These are phyloP conservation scores for Torulaspora pretoriensis DNA, from an alignment of 1,139 yeast species.

Conservation along the genomic window DNA sequence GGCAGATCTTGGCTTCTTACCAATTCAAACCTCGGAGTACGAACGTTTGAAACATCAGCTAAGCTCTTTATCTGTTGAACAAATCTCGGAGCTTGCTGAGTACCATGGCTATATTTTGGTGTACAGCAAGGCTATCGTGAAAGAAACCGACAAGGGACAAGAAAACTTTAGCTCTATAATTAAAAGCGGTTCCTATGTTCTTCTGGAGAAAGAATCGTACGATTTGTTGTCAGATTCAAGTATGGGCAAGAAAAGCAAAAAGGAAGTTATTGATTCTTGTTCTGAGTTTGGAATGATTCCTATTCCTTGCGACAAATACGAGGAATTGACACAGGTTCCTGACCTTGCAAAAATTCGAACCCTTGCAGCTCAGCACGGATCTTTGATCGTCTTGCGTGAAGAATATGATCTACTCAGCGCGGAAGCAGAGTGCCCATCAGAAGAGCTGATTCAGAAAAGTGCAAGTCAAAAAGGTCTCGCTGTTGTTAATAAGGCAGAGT, in stretches of 20 bases:
- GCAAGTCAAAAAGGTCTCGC: slow-evolving; percentile 29
- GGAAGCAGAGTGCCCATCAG: slow-evolving; percentile 33
- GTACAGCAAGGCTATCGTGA: slow-evolving; percentile 1
- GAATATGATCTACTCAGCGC: slow-evolving; percentile 21
- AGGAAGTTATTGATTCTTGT: slow-evolving; percentile 23
- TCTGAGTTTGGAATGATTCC: slow-evolving; percentile 25
- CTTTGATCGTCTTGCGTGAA: slow-evolving; percentile 17
- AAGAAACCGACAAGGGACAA: background rate
- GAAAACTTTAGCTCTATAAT: slow-evolving; percentile 2
- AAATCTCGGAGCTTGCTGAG: slow-evolving; percentile 8
- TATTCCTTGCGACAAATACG: slow-evolving; percentile 29
- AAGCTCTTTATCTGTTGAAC: slow-evolving; percentile 8
- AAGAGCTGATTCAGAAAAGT: slow-evolving; percentile 25
- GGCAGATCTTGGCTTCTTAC: slow-evolving; percentile 2
- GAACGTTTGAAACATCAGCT: slow-evolving; percentile 6
- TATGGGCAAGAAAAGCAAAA: slow-evolving; percentile 21
- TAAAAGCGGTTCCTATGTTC: slow-evolving; percentile 6
- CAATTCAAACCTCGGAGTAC: slow-evolving; percentile 9
- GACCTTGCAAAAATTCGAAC: slow-evolving; percentile 15
- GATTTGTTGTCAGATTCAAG: slow-evolving; percentile 14
- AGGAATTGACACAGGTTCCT: slow-evolving; percentile 25
- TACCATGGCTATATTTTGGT: slow-evolving; percentile 9
- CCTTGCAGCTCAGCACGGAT: slow-evolving; percentile 22
- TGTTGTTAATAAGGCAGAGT: slow-evolving; percentile 29
- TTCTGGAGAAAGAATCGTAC: slow-evolving; percentile 14